Percentiles rank a stretch among this genome's conserved stretches.
Conservation (phyloP, 192 early-diverging fungal genomes). For the Coemansia sp. region DNA sequence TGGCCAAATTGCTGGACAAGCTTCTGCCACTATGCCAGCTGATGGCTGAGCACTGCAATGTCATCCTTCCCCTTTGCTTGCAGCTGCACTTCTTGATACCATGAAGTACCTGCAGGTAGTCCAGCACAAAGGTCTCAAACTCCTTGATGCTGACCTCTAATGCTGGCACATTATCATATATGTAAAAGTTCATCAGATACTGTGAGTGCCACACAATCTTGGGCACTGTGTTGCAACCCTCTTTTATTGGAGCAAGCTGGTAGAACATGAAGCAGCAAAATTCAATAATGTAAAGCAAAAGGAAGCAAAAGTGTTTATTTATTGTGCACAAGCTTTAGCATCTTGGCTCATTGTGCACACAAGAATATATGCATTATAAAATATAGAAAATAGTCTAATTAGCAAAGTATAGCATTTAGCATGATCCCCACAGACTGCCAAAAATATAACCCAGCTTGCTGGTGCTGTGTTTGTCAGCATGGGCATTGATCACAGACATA, state of each 20-base stretch:
- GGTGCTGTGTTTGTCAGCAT: constrained; percentile 24
- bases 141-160: constrained; percentile 55
- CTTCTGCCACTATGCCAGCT: too few relatives aligned
- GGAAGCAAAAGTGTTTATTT: too few relatives aligned
- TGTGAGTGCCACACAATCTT: constrained; percentile 51
- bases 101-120: constrained; percentile 69
- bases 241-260: constrained; percentile 29
- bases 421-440: constrained; percentile 41
- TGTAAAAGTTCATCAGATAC: constrained; percentile 37
- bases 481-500: constrained; percentile 22
- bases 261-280: constrained; percentile 35
- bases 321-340: too few relatives aligned
- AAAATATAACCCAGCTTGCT: constrained; percentile 41
- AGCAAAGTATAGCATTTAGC: not conserved
- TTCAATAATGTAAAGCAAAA: not conserved
- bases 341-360: too few relatives aligned
- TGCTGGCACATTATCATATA: constrained; percentile 41
- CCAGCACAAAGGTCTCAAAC: constrained; percentile 54
- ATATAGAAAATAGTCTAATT: too few relatives aligned
- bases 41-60: too few relatives aligned
- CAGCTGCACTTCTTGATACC: constrained; percentile 78
- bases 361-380: too few relatives aligned
- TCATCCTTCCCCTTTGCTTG: constrained; percentile 65
- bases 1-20: constrained; percentile 56
- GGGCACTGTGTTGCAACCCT: constrained; percentile 21